phyloP scores from a whole-genome alignment of 768 basidiomycete genomes.

The Hysterangium stoloniferum region DNA sequence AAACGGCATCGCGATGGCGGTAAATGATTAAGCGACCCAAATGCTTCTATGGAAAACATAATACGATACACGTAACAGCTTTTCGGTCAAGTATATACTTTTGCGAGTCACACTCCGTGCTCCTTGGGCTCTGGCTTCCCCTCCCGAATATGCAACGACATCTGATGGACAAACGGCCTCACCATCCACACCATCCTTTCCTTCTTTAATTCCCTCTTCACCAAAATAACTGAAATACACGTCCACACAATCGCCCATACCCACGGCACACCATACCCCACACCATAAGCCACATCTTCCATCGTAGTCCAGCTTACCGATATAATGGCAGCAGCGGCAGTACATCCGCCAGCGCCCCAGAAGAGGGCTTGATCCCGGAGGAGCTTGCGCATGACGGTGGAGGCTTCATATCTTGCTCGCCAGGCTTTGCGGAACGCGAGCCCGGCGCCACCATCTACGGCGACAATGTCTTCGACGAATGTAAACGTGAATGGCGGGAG shows the following conservation, averaged over 20 bases:
- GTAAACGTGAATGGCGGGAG: conserved; percentile 25
- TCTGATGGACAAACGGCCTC: neutral
- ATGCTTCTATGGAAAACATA: too few species aligned
- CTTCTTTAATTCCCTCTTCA: conserved; percentile 8
- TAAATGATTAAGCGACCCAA: too few species aligned
- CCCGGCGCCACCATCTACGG: conserved; percentile 26
- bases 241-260: conserved; percentile 21
- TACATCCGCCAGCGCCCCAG: conserved; percentile 20
- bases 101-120: too few species aligned
- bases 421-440: conserved; percentile 26
- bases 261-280: conserved; percentile 25
- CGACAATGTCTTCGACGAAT: conserved; percentile 25
- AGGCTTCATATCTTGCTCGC: conserved; percentile 25
- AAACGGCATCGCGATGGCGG: too few species aligned
- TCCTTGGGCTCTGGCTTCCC: too few species aligned
- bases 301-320: conserved; percentile 20
- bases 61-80: too few species aligned
- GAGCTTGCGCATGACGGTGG: conserved; percentile 21
- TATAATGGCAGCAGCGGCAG: conserved; percentile 18
- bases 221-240: conserved; percentile 14
- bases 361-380: conserved; percentile 18
- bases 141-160: conserved; percentile 7
- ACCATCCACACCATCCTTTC: conserved; percentile 14
- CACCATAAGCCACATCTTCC: conserved; percentile 21
- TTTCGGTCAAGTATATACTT: too few species aligned